Evolutionary conservation across 805 yeast species (phyloP).

Genomic region (Candida corydali): DNA sequence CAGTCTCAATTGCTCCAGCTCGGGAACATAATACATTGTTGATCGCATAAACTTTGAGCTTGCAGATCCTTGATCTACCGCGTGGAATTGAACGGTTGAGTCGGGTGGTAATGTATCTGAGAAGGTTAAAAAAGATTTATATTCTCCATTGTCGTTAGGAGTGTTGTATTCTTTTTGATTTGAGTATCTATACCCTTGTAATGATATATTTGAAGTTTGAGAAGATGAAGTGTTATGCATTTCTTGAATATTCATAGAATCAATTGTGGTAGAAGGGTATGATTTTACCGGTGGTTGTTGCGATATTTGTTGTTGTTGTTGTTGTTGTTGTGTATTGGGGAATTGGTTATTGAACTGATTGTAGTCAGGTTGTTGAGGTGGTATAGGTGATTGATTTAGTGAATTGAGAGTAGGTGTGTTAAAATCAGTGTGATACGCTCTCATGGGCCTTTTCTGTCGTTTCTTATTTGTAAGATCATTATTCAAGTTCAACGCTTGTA

Average conservation of each 20-base stretch:
- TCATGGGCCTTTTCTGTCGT: constrained; percentile 25
- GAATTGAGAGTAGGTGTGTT: constrained; percentile 5
- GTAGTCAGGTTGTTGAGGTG: constrained; percentile 5
- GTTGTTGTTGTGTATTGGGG: not conserved
- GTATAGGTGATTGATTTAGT: constrained; percentile 1
- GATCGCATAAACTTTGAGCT: constrained; percentile 76
- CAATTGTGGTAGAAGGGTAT: constrained; percentile 1
- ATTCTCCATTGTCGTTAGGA: constrained; percentile 26
- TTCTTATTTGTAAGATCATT: constrained; percentile 3
- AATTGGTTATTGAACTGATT: not conserved
- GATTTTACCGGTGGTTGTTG: no score
- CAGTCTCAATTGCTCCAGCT: constrained; percentile 60
- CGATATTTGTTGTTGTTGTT: constrained; percentile 4
- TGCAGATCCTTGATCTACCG: constrained; percentile 80
- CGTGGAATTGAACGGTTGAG: constrained; percentile 65
- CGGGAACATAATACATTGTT: constrained; percentile 81
- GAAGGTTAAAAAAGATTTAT: constrained; percentile 60
- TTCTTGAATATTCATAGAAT: constrained; percentile 8
- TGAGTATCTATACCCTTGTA: constrained; percentile 15
- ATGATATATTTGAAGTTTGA: constrained; percentile 6
- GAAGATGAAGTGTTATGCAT: constrained; percentile 1
- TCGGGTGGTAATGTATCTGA: constrained; percentile 80
- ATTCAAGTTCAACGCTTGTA: constrained; percentile 6
- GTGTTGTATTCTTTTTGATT: constrained; percentile 22
- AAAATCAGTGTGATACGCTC: constrained; percentile 28